Percentiles rank a stretch among this genome's conserved stretches.
Evolutionary conservation across 768 basidiomycete genomes (phyloP).

Genomic region (Termitomyces sp.): DNA sequence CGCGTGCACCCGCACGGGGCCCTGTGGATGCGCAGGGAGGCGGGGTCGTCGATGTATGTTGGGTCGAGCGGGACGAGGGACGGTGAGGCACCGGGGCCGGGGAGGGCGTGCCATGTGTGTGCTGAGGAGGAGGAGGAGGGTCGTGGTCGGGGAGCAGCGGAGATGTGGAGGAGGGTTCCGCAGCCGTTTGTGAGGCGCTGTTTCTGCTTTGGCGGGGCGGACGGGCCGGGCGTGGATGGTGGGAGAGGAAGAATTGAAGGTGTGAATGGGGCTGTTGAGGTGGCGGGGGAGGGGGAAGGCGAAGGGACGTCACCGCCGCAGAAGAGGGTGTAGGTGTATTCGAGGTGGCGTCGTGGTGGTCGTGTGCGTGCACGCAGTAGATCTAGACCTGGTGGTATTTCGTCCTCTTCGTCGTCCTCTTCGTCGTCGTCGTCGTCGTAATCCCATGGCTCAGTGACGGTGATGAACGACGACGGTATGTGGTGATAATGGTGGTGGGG

Average conservation of each 20-base stretch:
- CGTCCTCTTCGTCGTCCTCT: neutral
- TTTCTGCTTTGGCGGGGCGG: conserved; percentile 1
- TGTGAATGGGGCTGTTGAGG: conserved; percentile 5
- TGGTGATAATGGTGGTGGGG: conserved; percentile 7
- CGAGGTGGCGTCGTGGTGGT: neutral
- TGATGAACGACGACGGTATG: neutral
- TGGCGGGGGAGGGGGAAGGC: neutral
- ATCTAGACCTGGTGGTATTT: too few species aligned
- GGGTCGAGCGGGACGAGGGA: conserved; percentile 57
- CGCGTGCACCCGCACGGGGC: conserved; percentile 65
- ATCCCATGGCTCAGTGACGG: neutral
- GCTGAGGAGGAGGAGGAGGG: neutral
- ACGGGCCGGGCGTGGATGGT: conserved; percentile 5
- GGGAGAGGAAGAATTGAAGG: conserved; percentile 20
- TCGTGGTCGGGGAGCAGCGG: conserved; percentile 53
- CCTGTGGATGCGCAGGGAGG: conserved; percentile 47
- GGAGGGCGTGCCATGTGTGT: conserved; percentile 55
- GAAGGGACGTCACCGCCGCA: conserved; percentile 5
- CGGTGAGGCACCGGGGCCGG: conserved; percentile 30
- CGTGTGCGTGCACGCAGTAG: too few species aligned
- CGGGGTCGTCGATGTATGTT: conserved; percentile 53
- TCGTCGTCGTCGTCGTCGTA: conserved; percentile 1
- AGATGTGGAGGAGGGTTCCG: conserved; percentile 58
- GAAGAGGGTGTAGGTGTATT: conserved; percentile 9
- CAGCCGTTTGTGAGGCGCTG: conserved; percentile 47